These are phyloP conservation scores for Priceomyces carsonii DNA, from an alignment of 805 yeast genomes.

Conservation along the genomic window DNA sequence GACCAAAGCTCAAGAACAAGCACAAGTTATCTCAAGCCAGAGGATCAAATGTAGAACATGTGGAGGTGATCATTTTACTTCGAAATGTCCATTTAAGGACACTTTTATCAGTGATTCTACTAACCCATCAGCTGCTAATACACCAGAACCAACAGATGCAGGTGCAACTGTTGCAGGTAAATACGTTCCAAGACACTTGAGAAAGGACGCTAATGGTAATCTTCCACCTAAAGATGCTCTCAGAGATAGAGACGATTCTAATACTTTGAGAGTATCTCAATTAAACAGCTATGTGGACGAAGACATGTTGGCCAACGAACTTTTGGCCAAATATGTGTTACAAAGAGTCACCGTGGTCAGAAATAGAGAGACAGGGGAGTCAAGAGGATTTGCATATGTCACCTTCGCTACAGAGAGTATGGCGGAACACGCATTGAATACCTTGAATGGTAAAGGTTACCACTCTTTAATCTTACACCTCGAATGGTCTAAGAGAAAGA, in stretches of 20 bases:
- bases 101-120: slow-evolving; percentile 61
- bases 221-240: slow-evolving; percentile 39
- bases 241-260: slow-evolving; percentile 84
- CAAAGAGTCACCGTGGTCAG: slow-evolving; percentile 82
- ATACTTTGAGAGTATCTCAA: slow-evolving; percentile 89
- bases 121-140: slow-evolving; percentile 42
- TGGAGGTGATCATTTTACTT: slow-evolving; percentile 91
- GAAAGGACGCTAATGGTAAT: slow-evolving; percentile 44
- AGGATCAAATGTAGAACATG: slow-evolving; percentile 81
- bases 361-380: slow-evolving; percentile 90
- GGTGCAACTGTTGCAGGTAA: slow-evolving; percentile 28
- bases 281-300: slow-evolving; percentile 85
- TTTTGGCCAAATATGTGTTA: slow-evolving; percentile 67
- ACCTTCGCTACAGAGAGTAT: slow-evolving; percentile 65
- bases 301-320: slow-evolving; percentile 69
- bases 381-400: slow-evolving; percentile 95
- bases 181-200: slow-evolving; percentile 47
- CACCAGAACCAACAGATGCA: slow-evolving; percentile 25
- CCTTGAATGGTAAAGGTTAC: slow-evolving; percentile 87
- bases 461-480: slow-evolving; percentile 72
- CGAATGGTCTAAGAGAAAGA: slow-evolving; percentile 50
- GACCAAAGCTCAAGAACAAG: slow-evolving; percentile 47
- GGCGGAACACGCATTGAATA: slow-evolving; percentile 78
- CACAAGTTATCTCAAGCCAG: slow-evolving; percentile 38
- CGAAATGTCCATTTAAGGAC: slow-evolving; percentile 94